phyloP scores from a whole-genome alignment of 2,329 filamentous ascomycete genomes.

The Westerdykella sp. region DNA sequence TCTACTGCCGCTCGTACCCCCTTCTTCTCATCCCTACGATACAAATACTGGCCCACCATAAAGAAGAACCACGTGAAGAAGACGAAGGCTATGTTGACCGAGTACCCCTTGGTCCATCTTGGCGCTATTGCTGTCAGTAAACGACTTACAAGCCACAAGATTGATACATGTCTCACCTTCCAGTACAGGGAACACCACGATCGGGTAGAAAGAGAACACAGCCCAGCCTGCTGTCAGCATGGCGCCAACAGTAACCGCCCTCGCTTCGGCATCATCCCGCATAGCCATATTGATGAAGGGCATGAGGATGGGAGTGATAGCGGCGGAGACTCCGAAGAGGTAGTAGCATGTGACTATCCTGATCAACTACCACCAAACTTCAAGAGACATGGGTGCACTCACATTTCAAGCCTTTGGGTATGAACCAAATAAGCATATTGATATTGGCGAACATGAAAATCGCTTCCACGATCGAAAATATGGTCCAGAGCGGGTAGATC shows the following conservation, averaged over 20 bases:
- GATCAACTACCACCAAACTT: conserved; percentile 2
- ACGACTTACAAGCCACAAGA: background rate
- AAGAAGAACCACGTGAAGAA: conserved; percentile 43
- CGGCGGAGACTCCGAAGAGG: conserved; percentile 30
- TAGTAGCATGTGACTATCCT: conserved; percentile 29
- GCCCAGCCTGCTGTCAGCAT: conserved; percentile 38
- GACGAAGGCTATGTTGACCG: conserved; percentile 44
- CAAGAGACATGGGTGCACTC: conserved; percentile 2
- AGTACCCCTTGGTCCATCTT: conserved; percentile 46
- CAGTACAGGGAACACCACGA: conserved; percentile 30
- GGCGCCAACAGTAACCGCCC: conserved; percentile 46
- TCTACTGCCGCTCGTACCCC: conserved; percentile 8
- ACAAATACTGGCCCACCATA: conserved; percentile 34
- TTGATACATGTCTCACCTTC: conserved; percentile 14
- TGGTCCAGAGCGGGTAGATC: conserved; percentile 47
- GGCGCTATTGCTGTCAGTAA: conserved; percentile 28
- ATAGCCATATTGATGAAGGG: conserved; percentile 35
- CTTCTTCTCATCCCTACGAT: conserved; percentile 28
- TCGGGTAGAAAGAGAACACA: conserved; percentile 32
- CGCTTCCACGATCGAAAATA: conserved; percentile 40
- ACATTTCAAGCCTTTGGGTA: conserved; percentile 42
- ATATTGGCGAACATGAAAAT: conserved; percentile 42
- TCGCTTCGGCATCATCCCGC: conserved; percentile 43
- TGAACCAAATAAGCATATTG: conserved; percentile 46
- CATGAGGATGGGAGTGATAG: conserved; percentile 33